Evolutionary conservation across 2,329 filamentous ascomycete species (phyloP).

Genomic region (Chrysosporium queenslandicum): DNA sequence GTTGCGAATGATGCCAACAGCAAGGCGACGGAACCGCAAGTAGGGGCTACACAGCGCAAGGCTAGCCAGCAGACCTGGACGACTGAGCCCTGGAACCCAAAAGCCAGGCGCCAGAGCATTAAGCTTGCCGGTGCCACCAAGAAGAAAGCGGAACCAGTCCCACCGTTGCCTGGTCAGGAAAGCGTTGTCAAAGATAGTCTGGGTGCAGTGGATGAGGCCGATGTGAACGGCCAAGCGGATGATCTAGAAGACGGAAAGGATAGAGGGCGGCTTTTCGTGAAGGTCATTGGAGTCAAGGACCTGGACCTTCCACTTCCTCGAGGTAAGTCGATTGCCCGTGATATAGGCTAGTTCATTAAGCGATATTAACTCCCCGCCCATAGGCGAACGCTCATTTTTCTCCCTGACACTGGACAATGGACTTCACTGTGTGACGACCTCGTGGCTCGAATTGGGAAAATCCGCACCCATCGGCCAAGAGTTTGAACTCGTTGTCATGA

Average conservation of each 20-base stretch:
- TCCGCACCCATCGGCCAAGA: constrained; percentile 94
- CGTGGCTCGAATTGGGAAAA: constrained; percentile 84
- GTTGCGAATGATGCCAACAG: constrained; percentile 53
- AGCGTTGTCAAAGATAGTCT: constrained; percentile 58
- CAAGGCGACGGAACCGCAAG: constrained; percentile 39
- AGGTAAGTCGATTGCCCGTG: constrained; percentile 50
- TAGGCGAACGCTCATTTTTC: constrained; percentile 86
- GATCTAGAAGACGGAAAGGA: constrained; percentile 69
- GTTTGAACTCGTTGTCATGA: constrained; percentile 92
- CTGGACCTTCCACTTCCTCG: constrained; percentile 82
- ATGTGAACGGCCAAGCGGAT: constrained; percentile 48
- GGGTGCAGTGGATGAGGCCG: constrained; percentile 53
- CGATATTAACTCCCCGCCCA: neutral
- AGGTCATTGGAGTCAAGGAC: constrained; percentile 97
- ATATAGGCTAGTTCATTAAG: constrained; percentile 15
- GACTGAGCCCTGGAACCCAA: constrained; percentile 91
- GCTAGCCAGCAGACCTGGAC: constrained; percentile 84
- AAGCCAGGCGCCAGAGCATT: constrained; percentile 57
- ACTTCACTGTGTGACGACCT: constrained; percentile 92
- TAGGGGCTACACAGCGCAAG: constrained; percentile 63
- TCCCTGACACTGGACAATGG: constrained; percentile 96
- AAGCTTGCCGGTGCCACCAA: constrained; percentile 49
- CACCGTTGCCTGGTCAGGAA: constrained; percentile 77
- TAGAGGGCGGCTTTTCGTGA: constrained; percentile 85
- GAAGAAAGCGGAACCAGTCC: constrained; percentile 58